phyloP scores from a whole-genome alignment of 75 land plant species.

The Chamaecyparis obtusa region DNA sequence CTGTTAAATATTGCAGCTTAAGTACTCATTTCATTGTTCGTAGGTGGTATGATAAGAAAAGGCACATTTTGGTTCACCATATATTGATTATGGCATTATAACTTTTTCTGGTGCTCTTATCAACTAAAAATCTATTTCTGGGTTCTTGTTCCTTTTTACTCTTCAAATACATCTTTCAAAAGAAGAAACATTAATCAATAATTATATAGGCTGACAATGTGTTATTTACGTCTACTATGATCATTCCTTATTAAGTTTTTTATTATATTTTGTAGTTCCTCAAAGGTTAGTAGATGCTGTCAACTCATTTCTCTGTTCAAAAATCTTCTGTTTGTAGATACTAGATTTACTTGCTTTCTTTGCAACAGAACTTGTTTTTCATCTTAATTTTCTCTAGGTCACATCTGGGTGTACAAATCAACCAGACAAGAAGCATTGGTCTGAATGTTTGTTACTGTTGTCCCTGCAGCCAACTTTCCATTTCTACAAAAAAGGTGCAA shows the following conservation, averaged over 20 bases:
- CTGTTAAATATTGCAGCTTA: too few species aligned
- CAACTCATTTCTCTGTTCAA: background rate
- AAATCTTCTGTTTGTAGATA: background rate
- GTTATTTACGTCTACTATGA: background rate
- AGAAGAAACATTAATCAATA: too few species aligned
- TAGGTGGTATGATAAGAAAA: too few species aligned
- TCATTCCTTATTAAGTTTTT: background rate
- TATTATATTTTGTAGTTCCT: background rate
- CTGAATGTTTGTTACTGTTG: background rate
- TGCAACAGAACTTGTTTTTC: background rate
- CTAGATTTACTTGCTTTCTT: background rate
- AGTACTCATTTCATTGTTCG: too few species aligned
- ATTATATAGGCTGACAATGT: too few species aligned
- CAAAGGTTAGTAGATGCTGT: background rate
- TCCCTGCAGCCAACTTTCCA: slow-evolving; percentile 6
- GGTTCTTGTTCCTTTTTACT: too few species aligned
- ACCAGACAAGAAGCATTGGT: background rate
- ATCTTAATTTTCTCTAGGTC: too few species aligned
- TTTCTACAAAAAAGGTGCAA: slow-evolving; percentile 9
- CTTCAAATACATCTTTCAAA: too few species aligned
- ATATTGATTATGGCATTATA: too few species aligned
- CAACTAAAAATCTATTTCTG: too few species aligned
- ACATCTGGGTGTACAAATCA: background rate
- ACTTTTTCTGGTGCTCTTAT: too few species aligned
- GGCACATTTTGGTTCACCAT: too few species aligned